Conservation (phyloP, 106 monocot genomes). For the Dendrobium catenatum region DNA sequence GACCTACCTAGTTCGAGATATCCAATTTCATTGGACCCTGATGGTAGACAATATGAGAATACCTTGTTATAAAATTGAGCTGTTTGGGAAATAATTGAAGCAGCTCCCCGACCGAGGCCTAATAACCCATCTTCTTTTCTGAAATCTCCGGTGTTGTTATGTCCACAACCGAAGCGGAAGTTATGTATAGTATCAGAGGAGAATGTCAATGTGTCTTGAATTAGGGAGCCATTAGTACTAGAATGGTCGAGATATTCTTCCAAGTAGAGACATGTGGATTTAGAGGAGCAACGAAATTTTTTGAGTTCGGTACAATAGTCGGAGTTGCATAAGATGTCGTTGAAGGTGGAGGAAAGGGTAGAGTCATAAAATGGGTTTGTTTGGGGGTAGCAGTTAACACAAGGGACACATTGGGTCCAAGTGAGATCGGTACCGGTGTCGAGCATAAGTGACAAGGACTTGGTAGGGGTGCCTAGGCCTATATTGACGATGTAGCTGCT, state of each 20-base stretch:
- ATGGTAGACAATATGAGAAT: slow-evolving; percentile 53
- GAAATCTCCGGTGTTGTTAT: too few relatives aligned
- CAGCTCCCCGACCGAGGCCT: slow-evolving; percentile 6
- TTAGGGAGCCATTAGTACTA: too few relatives aligned
- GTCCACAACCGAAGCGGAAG: too few relatives aligned
- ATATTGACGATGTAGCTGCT: too few relatives aligned
- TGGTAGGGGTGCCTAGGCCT: too few relatives aligned
- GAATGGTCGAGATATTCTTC: slow-evolving; percentile 23
- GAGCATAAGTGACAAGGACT: background rate
- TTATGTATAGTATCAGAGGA: too few relatives aligned
- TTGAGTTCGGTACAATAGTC: slow-evolving; percentile 13
- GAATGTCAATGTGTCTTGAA: too few relatives aligned
- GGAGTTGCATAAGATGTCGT: slow-evolving; percentile 23
- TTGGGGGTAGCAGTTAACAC: slow-evolving; percentile 9
- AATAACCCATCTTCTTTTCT: too few relatives aligned
- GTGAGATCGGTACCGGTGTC: slow-evolving; percentile 26
- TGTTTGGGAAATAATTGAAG: slow-evolving; percentile 31
- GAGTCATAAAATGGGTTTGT: slow-evolving; percentile 11
- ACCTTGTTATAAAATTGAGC: slow-evolving; percentile 3
- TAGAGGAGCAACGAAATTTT: background rate
- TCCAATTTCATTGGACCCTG: slow-evolving; percentile 14
- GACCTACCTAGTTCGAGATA: slow-evolving; percentile 19
- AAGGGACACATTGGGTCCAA: slow-evolving; percentile 19
- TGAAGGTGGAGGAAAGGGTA: slow-evolving; percentile 7
- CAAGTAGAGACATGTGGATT: slow-evolving; percentile 19